Base-by-base conservation (phyloP, 169 alveolate species). In the Eimeria sp. region DNA sequence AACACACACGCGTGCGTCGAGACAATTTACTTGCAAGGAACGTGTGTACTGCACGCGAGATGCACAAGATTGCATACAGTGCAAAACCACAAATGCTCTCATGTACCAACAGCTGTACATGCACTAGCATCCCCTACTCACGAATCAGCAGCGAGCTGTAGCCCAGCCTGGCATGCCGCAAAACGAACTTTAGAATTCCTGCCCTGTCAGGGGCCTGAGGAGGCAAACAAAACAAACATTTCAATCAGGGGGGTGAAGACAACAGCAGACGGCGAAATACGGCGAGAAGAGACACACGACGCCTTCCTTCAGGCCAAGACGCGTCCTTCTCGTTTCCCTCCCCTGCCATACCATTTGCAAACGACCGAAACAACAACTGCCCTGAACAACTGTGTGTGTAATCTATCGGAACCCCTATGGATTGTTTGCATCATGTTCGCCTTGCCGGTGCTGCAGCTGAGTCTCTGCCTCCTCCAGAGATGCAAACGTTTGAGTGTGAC, bases 201-300 rank as follows among this genome's bases (percentile, higher is more conserved):
- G 74, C 66, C 23, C 93, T 82, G 66, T 91, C 96, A 23, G 96
- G 96, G 74, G 96, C 91, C 96, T 91, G 96, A 27, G 23, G 37
- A 20, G 27, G 43, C 20, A 68, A 23, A 37, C 4, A 89, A 10
- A 82, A 9, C 37, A 71, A 8, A 71, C 25, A 33, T 0, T 8
- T 4, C 27, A 16, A 30, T 33, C 4, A 14, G 54, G 14, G 62
- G 62, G 14, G 14, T 56, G 14, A 1, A 56, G 49, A 4, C 2
- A 43, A 43, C 2, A 43, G 9, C 49, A 4, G 49, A 43, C 49
- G 49, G 49, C 49, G 49, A 43, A 43, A 43, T 43, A 43, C 49
- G 4, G 4, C 2, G 49, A 43, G 49, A 4, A 71, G 54, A 33
- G 52, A 18, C 80, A 33, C 52, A 33, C 14, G 52, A 6, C 4